Conservation (phyloP, 345 rosid genomes). For the Erodium maritimum region DNA sequence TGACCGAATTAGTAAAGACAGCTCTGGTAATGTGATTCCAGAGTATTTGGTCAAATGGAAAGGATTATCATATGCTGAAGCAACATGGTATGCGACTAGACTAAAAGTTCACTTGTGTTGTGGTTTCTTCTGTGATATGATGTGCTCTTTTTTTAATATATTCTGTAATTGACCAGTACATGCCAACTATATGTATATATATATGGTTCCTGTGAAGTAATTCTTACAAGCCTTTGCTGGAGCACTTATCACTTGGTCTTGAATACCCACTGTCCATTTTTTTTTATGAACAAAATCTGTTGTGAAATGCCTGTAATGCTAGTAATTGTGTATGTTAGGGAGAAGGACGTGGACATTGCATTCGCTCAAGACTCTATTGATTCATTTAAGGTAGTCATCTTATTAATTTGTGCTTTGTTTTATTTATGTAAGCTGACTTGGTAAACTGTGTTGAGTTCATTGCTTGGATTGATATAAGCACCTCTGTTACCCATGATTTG, state of each 20-base stretch:
- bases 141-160: neutral
- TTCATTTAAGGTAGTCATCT: conserved; percentile 62
- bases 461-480: neutral
- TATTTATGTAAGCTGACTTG: neutral
- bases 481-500: neutral
- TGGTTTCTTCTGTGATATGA: neutral
- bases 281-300: neutral
- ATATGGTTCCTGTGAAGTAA: no score
- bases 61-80: conserved; percentile 98
- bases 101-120: neutral
- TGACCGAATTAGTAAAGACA: conserved; percentile 73
- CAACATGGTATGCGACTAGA: conserved; percentile 58
- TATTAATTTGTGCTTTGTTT: conserved; percentile 7
- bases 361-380: conserved; percentile 96
- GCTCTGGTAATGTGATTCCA: conserved; percentile 56
- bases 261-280: no score
- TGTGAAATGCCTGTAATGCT: neutral
- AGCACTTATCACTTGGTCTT: neutral
- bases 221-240: neutral
- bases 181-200: neutral
- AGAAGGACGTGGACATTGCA: conserved; percentile 74
- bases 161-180: neutral
- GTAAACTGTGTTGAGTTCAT: neutral
- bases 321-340: conserved; percentile 42
- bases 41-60: conserved; percentile 99